phyloP scores from a whole-genome alignment of 2,329 filamentous ascomycete species.

The Celoporthe dispersa region DNA sequence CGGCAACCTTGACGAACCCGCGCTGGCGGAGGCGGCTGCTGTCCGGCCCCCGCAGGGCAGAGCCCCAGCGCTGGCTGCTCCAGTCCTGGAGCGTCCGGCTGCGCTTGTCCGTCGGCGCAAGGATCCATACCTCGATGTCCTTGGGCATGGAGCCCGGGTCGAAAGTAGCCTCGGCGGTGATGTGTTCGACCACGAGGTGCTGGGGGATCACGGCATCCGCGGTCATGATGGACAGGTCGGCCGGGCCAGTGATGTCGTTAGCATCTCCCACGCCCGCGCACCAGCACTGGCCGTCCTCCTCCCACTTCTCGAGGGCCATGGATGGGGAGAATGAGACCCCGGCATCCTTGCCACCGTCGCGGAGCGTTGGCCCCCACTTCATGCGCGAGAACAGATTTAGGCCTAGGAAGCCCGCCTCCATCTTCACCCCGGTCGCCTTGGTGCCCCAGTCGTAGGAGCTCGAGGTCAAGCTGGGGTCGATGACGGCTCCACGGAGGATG shows the following conservation, averaged over 20 bases:
- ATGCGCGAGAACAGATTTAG: constrained; percentile 23
- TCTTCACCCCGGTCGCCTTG: constrained; percentile 33
- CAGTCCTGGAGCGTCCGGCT: constrained; percentile 49
- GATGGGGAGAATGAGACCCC: constrained; percentile 43
- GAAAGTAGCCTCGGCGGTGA: constrained; percentile 63
- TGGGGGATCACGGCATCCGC: constrained; percentile 65
- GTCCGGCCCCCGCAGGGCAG: constrained; percentile 30
- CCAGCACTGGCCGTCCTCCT: constrained; percentile 86
- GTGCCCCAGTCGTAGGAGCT: constrained; percentile 52
- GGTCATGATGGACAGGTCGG: constrained; percentile 68
- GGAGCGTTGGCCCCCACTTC: constrained; percentile 32
- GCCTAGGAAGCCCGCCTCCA: constrained; percentile 20
- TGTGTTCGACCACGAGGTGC: constrained; percentile 74
- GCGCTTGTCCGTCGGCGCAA: constrained; percentile 52
- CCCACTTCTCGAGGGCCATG: constrained; percentile 71
- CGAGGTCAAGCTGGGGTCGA: constrained; percentile 66
- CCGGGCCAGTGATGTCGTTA: constrained; percentile 54
- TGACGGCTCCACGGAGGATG: constrained; percentile 64
- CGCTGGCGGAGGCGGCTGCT: constrained; percentile 40
- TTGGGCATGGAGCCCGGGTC: constrained; percentile 66
- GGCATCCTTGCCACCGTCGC: constrained; percentile 31
- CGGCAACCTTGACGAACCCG: constrained; percentile 59
- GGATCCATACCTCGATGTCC: constrained; percentile 72
- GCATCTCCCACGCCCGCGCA: constrained; percentile 62
- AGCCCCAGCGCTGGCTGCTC: constrained; percentile 45